These are phyloP conservation scores for Heliamphora exappendiculata DNA, from an alignment of 148 eudicot genomes.

Conservation along the genomic window DNA sequence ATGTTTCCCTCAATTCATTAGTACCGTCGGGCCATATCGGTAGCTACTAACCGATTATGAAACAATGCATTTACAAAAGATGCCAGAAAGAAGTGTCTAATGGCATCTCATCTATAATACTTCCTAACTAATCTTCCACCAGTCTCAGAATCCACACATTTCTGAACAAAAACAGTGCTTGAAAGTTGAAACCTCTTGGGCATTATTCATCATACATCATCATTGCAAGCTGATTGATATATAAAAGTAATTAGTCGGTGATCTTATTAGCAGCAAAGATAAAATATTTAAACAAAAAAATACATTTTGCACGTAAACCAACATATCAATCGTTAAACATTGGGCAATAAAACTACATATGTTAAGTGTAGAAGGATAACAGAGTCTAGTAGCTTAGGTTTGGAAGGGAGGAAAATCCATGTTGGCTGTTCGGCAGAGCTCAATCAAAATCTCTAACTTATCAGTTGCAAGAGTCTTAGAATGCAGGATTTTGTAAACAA, in stretches of 20 bases:
- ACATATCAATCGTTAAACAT: conserved; percentile 6
- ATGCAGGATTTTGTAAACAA: conserved; percentile 13
- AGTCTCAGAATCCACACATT: neutral
- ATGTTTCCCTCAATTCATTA: neutral
- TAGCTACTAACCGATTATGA: neutral
- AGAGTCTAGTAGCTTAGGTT: conserved; percentile 8
- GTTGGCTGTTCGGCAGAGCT: conserved; percentile 23
- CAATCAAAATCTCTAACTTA: conserved; percentile 24
- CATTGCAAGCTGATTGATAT: conserved; percentile 30
- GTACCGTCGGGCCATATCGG: neutral
- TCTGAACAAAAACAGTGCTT: conserved; percentile 4
- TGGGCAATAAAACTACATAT: neutral
- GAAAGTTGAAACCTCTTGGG: conserved; percentile 16
- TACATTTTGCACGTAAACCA: neutral
- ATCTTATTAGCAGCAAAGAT: neutral
- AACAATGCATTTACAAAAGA: neutral
- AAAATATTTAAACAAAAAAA: neutral
- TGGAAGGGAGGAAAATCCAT: conserved; percentile 2
- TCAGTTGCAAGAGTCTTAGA: conserved; percentile 15
- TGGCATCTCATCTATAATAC: neutral
- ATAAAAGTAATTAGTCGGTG: conserved; percentile 13
- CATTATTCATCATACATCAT: conserved; percentile 23
- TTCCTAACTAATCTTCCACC: neutral
- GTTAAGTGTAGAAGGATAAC: neutral
- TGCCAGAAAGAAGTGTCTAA: conserved; percentile 1